phyloP scores from a whole-genome alignment of 768 basidiomycete species.

The Dendrothele bispora region DNA sequence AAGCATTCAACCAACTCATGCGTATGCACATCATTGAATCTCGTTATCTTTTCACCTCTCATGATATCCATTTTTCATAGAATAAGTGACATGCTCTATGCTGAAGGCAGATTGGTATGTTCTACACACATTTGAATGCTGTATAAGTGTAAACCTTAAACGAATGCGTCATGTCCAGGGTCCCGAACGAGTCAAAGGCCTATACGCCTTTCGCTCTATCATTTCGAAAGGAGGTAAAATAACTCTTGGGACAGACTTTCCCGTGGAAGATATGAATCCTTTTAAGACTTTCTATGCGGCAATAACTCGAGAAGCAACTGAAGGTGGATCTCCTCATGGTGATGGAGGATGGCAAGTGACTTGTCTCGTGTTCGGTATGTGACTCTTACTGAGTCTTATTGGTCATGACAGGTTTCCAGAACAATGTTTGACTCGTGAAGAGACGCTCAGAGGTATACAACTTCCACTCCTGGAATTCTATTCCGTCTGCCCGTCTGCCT shows the following conservation, averaged over 20 bases:
- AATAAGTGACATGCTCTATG: constrained; percentile 89
- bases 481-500: neutral
- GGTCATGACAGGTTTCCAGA: constrained; percentile 68
- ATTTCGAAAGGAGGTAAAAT: constrained; percentile 64
- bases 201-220: constrained; percentile 87
- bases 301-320: constrained; percentile 66
- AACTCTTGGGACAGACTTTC: constrained; percentile 86
- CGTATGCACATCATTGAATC: constrained; percentile 39
- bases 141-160: no score
- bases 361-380: constrained; percentile 1
- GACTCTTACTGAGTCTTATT: neutral
- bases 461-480: no score
- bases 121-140: no score
- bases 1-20: constrained; percentile 89
- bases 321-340: constrained; percentile 81
- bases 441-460: constrained; percentile 80
- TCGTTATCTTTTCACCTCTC: neutral
- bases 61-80: no score
- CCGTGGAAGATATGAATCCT: constrained; percentile 86
- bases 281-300: constrained; percentile 85
- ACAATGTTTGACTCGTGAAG: constrained; percentile 69
- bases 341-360: constrained; percentile 73
- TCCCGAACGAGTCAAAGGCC: constrained; percentile 75
- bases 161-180: no score
- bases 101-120: constrained; percentile 74